phyloP scores from a whole-genome alignment of 1,284 basidiomycete genomes.

The Meripilus lineatus region DNA sequence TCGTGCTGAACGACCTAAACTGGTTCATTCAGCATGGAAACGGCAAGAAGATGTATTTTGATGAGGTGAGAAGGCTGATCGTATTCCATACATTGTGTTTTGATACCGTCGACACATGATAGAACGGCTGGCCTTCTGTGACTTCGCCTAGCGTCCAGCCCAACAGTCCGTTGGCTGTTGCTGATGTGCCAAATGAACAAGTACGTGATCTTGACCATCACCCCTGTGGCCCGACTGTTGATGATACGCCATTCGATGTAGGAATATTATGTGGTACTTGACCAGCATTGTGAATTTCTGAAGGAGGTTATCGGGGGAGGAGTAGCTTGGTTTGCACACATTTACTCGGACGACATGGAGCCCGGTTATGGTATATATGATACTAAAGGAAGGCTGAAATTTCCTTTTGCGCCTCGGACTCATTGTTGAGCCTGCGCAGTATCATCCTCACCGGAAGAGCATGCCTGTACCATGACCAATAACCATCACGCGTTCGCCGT shows the following conservation, averaged over 20 bases:
- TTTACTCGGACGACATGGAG: conserved; percentile 63
- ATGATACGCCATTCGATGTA: conserved; percentile 21
- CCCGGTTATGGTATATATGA: conserved; percentile 66
- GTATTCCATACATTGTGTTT: background rate
- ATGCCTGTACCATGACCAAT: too few relatives aligned
- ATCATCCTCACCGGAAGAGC: too few relatives aligned
- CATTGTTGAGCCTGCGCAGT: conserved; percentile 27
- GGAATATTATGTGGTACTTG: conserved; percentile 64
- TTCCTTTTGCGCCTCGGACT: conserved; percentile 40
- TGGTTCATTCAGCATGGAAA: conserved; percentile 58
- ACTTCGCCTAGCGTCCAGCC: conserved; percentile 55
- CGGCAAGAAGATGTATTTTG: conserved; percentile 71
- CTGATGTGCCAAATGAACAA: conserved; percentile 53
- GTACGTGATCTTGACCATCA: conserved; percentile 23
- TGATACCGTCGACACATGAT: conserved; percentile 1
- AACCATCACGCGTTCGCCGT: too few relatives aligned
- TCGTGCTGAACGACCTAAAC: conserved; percentile 52
- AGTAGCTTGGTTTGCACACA: conserved; percentile 77
- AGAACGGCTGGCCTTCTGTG: conserved; percentile 74
- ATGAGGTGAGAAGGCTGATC: conserved; percentile 41
- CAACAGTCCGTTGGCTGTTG: conserved; percentile 47
- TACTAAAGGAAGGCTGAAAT: conserved; percentile 42
- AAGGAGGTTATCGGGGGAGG: conserved; percentile 56
- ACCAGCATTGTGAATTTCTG: conserved; percentile 54
- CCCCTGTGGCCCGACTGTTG: background rate